Percentiles rank a stretch among this genome's conserved stretches.
phyloP scores from a whole-genome alignment of 2,329 filamentous ascomycete species.

The Cordyceps tenuipes region DNA sequence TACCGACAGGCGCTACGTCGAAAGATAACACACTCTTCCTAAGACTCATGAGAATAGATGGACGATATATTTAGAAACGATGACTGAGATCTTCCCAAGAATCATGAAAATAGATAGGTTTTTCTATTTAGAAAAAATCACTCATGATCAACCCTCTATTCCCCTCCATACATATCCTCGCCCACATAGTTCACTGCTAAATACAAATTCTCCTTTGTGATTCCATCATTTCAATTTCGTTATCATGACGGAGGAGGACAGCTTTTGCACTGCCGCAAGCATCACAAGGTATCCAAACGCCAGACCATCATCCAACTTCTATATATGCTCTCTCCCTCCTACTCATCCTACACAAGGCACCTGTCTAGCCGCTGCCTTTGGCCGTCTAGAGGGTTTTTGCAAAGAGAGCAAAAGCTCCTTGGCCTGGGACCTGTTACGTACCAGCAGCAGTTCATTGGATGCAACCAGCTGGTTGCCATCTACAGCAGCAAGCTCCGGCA shows the following conservation, averaged over 20 bases:
- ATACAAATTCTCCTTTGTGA: too few species aligned
- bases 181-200: too few species aligned
- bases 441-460: not conserved
- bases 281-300: not conserved
- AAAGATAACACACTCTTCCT: too few species aligned
- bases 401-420: not conserved
- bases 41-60: too few species aligned
- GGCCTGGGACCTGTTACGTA: not conserved
- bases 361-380: not conserved
- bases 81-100: too few species aligned
- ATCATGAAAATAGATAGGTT: too few species aligned
- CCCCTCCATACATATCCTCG: too few species aligned
- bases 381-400: constrained; percentile 1
- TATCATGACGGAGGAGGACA: not conserved
- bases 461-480: not conserved
- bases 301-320: not conserved
- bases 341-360: not conserved
- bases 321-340: not conserved
- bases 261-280: not conserved
- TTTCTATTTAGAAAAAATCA: too few species aligned
- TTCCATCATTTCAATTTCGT: not conserved
- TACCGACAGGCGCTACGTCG: too few species aligned
- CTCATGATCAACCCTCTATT: too few species aligned
- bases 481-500: not conserved
- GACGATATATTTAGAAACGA: too few species aligned